These are phyloP conservation scores for Teratosphaeria viscida DNA, from an alignment of 2,329 filamentous ascomycete species.

Conservation along the genomic window DNA sequence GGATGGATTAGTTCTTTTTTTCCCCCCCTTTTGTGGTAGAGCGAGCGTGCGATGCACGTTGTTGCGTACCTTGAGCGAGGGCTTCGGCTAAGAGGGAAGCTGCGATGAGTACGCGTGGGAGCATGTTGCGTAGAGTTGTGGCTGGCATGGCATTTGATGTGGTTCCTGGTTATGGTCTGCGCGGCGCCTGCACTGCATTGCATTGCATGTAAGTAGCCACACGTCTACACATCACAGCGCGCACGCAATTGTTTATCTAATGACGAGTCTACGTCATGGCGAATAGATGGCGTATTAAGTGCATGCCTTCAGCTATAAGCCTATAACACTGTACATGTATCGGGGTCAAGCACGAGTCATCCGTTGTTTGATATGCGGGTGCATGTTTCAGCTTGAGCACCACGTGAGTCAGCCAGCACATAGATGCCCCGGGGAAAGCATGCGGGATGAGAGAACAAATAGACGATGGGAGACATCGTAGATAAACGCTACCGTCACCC, in stretches of 20 bases:
- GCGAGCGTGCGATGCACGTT: neutral
- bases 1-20: neutral
- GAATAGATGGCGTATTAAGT: too few species aligned
- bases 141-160: neutral
- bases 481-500: neutral
- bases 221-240: too few species aligned
- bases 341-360: neutral
- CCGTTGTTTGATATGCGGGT: neutral
- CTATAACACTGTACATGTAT: neutral
- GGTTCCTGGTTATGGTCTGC: too few species aligned
- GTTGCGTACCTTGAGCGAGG: neutral
- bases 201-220: too few species aligned
- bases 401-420: neutral
- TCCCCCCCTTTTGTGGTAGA: too few species aligned
- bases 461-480: neutral
- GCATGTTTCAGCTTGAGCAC: neutral
- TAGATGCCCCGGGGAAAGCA: too few species aligned
- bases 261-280: too few species aligned
- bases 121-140: neutral
- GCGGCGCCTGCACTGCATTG: too few species aligned
- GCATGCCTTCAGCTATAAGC: too few species aligned
- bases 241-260: too few species aligned
- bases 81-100: neutral
- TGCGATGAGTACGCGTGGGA: neutral
- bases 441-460: neutral